Evolutionary conservation across 2,329 filamentous ascomycete species (phyloP).

Genomic region (Apiospora pterosperma): DNA sequence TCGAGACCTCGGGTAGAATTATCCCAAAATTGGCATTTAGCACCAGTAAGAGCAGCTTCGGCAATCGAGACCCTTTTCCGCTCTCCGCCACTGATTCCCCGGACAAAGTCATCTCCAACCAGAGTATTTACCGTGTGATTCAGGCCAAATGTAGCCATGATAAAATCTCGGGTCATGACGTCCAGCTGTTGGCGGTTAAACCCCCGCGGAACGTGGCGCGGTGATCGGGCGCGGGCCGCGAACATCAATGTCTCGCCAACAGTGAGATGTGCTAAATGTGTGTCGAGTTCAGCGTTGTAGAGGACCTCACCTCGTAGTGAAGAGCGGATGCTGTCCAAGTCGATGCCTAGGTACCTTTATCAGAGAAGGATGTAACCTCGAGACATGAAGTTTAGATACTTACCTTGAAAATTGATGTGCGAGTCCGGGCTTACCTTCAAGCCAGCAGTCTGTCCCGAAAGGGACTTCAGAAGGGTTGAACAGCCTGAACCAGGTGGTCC

Average conservation of each 20-base stretch:
- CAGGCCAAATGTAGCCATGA: too few relatives aligned
- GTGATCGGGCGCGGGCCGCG: neutral
- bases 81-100: conserved; percentile 73
- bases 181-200: neutral
- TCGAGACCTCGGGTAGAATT: conserved; percentile 73
- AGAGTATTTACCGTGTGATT: too few relatives aligned
- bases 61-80: conserved; percentile 64
- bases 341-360: neutral
- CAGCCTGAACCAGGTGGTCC: conserved; percentile 3
- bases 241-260: neutral
- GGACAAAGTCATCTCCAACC: too few relatives aligned
- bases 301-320: neutral
- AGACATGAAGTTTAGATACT: too few relatives aligned
- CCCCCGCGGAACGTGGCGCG: neutral
- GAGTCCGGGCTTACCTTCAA: neutral
- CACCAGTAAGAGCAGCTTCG: conserved; percentile 55
- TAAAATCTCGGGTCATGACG: neutral
- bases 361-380: neutral
- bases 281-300: neutral
- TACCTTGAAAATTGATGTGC: neutral
- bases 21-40: conserved; percentile 64
- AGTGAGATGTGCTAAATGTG: neutral
- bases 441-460: neutral
- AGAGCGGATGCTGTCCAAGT: neutral
- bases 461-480: conserved; percentile 2